A percentile compares a stretch with the other conserved stretches of the same genome.
Conservation (phyloP, 73 alveolate species). For the Paramecium biaurelia region DNA sequence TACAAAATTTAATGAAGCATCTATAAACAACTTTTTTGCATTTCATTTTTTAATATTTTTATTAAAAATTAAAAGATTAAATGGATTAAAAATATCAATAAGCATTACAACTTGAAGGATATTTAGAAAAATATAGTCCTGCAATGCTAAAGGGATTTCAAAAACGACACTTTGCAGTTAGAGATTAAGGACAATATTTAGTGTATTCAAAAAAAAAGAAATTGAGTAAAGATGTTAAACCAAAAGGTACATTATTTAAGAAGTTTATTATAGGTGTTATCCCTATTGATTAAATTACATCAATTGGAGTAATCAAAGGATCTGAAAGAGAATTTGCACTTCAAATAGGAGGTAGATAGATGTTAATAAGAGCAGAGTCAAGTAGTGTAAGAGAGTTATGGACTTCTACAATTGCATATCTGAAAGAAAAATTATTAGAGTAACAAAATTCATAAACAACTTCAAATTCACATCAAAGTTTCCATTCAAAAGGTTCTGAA, state of each 20-base stretch:
- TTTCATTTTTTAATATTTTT: background rate
- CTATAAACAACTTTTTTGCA: background rate
- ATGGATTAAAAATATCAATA: background rate
- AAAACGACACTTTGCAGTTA: conserved; percentile 10
- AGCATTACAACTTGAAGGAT: background rate
- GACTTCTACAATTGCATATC: background rate
- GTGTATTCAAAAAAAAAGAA: background rate
- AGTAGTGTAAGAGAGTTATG: background rate
- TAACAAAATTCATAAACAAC: background rate
- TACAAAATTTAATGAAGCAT: too few relatives aligned
- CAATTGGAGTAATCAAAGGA: background rate
- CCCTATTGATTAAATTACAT: background rate
- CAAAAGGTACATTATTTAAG: background rate
- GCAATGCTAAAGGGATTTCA: background rate
- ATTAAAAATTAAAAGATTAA: background rate
- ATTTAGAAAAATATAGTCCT: background rate
- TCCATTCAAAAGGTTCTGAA: background rate
- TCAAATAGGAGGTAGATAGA: background rate
- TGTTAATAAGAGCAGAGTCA: background rate
- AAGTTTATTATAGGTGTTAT: background rate
- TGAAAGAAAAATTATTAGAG: background rate
- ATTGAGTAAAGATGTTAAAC: background rate
- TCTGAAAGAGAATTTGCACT: background rate
- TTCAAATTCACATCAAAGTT: background rate
- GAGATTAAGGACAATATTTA: background rate